Evolutionary conservation across 192 early-diverging fungal genomes (phyloP).

Genomic region (Backusella luteola): DNA sequence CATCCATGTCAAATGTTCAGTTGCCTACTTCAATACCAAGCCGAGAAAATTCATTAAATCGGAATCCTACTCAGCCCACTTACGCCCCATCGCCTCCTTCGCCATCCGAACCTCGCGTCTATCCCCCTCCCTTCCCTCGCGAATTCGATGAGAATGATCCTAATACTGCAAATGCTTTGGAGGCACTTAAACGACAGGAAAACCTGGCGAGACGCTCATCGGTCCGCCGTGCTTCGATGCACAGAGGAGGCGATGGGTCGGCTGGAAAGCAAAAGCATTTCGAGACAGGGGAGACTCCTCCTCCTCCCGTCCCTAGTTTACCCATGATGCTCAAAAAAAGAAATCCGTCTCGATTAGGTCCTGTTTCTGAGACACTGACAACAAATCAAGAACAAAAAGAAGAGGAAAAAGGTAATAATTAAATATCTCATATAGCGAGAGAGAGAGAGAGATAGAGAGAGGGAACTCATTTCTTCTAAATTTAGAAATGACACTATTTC

Average conservation of each 20-base stretch:
- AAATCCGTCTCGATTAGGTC: not conserved
- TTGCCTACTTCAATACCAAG: not conserved
- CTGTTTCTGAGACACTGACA: not conserved
- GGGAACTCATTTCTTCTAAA: not conserved
- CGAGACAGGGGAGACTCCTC: not conserved
- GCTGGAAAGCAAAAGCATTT: not conserved
- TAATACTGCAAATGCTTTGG: conserved; percentile 35
- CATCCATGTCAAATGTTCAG: not conserved
- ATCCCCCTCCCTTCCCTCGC: not conserved
- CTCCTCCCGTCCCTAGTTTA: conserved; percentile 22
- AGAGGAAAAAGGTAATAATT: not conserved
- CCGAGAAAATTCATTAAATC: conserved; percentile 6
- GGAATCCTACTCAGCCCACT: not conserved
- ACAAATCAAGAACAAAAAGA: not conserved
- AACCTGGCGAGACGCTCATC: conserved; percentile 38
- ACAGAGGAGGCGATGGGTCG: not conserved
- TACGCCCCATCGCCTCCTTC: not conserved
- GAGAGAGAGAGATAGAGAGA: too few relatives aligned
- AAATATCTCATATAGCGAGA: not conserved
- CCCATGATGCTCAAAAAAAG: not conserved
- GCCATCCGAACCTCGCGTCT: not conserved
- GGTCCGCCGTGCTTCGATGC: conserved; percentile 36
- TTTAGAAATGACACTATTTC: conserved; percentile 37
- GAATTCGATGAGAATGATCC: conserved; percentile 39
- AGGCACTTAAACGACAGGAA: conserved; percentile 36